Base-by-base conservation (phyloP, 257 asterid species). In the Solanum tarapatanum region DNA sequence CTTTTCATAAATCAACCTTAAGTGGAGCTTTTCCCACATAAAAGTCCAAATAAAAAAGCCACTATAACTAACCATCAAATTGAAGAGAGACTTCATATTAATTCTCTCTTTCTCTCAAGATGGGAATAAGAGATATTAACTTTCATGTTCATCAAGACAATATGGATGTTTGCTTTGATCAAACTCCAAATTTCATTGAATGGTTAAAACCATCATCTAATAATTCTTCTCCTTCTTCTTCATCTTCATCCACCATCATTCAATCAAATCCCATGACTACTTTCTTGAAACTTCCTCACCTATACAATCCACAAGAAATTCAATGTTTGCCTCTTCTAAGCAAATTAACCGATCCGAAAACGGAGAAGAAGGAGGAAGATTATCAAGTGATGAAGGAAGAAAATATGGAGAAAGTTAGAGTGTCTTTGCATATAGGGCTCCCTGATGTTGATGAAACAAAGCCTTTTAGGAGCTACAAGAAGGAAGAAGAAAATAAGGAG, bases 281-380 rank as follows among this genome's bases (percentile, higher is more conserved):
- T 43, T 90, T 90, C 94, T 93, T 94, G 88, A 72, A 92, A 51
- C 86, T 91, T 37, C 96, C 96, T 80, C 85, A 88, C 69, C 87
- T 88, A 77, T 93, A 91, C 32, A 91, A 89, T 23, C 91, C 86
- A 43, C 90, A 83, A 2, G 80, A 83, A 17, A 84, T 92, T 88
- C 92, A 93, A 88, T 96, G 96, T 35, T 89, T 96, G 88, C 99
- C 99, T 33, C 98, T 96, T 62, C 95, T 96, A 16, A 94, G 93
- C 92, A 86, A 90, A 80, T 88, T 96, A 24, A 87, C 87, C 2
- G 99, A 92, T 85, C 66, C 64, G 30, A 87, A 84, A n/a, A 87
- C 88, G 21, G 87, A 84, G 39, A 85, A 82, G 43, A 86, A 92
- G 33, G 94, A 92, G 87, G 93, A 92, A 60, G 88, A 82, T 82